Base-by-base conservation (phyloP, 306 rosid genomes). In the Quercus dentata region DNA sequence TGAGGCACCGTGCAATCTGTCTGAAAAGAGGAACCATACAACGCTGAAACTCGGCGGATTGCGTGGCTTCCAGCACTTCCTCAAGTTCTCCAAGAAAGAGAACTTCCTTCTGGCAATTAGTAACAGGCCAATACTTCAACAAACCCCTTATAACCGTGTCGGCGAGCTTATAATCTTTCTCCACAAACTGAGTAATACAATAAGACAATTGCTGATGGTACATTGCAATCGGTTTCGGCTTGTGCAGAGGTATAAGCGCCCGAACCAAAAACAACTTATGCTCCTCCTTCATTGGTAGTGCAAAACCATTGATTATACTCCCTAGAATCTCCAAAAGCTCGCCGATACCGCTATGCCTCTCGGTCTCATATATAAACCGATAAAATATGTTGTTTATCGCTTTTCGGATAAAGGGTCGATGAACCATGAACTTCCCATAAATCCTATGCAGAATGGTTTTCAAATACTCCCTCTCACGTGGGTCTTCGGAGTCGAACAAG, bases 261-360 rank as follows among this genome's bases (percentile, higher is more conserved):
- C 98, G 90, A 33, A 93, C 97, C 73, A 95, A 97, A 77, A 95
- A 95, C 89, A 95, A 74, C 83, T 95, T 95, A 38, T 95, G 99
- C 87, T 95, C 99, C 90, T 95, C 99, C 77, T 95, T 95, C 99
- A 95, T 95, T 19, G 99, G 99, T 80, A 95, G 80, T 0, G 99
- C 99, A 85, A 95, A 95, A 49, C 99, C 99, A 80, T 95, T 95
- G 15, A 95, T 93, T 62, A 95, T 93, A 80, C 99, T 95, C 56
- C 99, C 99, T 13, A 95, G 93, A 79, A 95, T 95, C 95, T 95
- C 99, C 76, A 95, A 81, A 81, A 95, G 94, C 97, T 95, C 99
- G 13, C 90, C 97, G 74, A 95, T 78, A 70, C 99, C 99, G 55
- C 88, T 75, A 78, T 95, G 97, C 79, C 96, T 83, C 83, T 93